Evolutionary conservation across 2,329 filamentous ascomycete species (phyloP), one percentile per base, ranked within the genome.

Genomic region (Clonostachys rosea): DNA sequence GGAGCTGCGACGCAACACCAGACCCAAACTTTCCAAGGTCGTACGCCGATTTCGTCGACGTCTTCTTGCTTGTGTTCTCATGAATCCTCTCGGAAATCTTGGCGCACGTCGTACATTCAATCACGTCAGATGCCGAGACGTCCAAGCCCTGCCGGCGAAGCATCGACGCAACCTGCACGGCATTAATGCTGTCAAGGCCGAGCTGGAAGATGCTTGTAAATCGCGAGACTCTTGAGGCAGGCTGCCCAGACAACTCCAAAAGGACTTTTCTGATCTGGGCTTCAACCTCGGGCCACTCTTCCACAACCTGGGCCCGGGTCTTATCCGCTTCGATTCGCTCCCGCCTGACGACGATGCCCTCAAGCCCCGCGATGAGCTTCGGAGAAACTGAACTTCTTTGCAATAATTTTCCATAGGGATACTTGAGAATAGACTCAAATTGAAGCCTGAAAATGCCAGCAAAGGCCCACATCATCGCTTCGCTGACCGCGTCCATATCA

Each of bases 111-210:
- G 76, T 73, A 47, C 73, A 74, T 56, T 87, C 83, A 46, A 96
- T 77, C 13, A 96, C 82, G 61, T 95, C 88, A 2, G 82, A 78
- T 0, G 87, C 83, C 2, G 82, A 81, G 0, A 91, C 65, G 2
- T 62, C 58, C 37, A 83, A 69, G 0, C 83, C 83, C 16, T 75
- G 57, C 37, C 74, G 77, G 16, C 86, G 81, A 14, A 96, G 70
- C 24, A 75, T 68, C 2, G 81, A 76, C 1, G 90, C 88, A 10
- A 96, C 73, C 58, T 96, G 91, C 6, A 85, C 77, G 1, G 90
- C 88, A 50, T 87, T 91, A 57, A 97, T 94, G 60, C 91, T 96
- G 64, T 96, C 91, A 5, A 96, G 70, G 0, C 92, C 92, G n/a
- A 96, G 78, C 49, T 87, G 83, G 56, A 92, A 95, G 43, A 97